Evolutionary conservation across 345 rosid species (phyloP), one percentile per base, ranked within the genome.

Genomic region (Eucalyptus camaldulensis): DNA sequence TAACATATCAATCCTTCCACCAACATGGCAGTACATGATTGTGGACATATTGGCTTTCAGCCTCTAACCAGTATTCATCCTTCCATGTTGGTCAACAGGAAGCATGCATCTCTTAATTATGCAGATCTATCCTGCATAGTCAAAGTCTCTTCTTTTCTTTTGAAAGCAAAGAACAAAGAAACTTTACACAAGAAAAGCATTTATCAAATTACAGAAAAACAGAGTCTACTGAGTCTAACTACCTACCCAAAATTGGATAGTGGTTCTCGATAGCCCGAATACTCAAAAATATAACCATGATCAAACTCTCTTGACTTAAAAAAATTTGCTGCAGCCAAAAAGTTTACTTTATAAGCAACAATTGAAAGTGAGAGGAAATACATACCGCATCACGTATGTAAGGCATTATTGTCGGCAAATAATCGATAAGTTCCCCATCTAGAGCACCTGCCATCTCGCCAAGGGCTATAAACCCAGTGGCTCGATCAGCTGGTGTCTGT

Each of bases 391-490:
- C 99, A 86, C 96, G 98, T 89, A 98, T 94, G 93, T 95, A 97
- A 95, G 97, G 86, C 85, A 93, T 96, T 88, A 98, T 98, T 93
- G 96, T 97, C 92, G 99, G 99, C 99, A 98, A 96, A 96, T 98
- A 98, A 87, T 94, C 90, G 87, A 93, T 90, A 92, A 98, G 99
- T 91, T 98, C 98, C 90, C 99, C 99, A 88, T 98, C 99, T 93
- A 98, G 92, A 91, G 99, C 99, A 93, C 99, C 99, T 81, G 99
- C 99, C 99, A 98, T 98, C 95, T 98, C 99, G 81, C 99, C 99
- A 85, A 98, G 99, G 89, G 99, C 99, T 89, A 95, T 93, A 91
- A 98, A 98, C 62, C 99, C 99, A 91, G 99, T 98, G 85, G 97
- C 99, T 80, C 99, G 97, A 89, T 98, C 99, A 91, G 97, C 98